Base-by-base conservation (phyloP, 257 asterid genomes). In the Salvia rosmarinus region DNA sequence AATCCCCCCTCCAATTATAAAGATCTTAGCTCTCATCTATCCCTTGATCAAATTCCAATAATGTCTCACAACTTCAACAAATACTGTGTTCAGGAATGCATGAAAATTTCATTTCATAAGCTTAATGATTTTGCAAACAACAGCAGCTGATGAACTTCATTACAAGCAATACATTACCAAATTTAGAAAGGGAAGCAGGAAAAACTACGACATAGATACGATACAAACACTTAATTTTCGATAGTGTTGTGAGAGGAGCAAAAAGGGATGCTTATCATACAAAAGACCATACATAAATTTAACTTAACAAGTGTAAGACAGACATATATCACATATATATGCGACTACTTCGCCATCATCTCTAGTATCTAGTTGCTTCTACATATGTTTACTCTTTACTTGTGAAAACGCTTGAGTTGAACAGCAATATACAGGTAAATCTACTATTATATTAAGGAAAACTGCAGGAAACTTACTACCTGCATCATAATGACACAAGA, bases 371-470 rank as follows among this genome's bases (percentile, higher is more conserved):
- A 30, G 40, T 65, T 64, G 49, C 59, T 71, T 54, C 54, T 72
- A 17, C 54, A 39, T 30, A 39, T 39, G 13, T 46, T 50, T 64
- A 43, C 19, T 34, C 54, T 37, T 56, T 35, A 42, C 68, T 34
- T 51, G 19, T 49, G 17, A 57, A 57, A 47, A 32, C 60, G 30
- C 72, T 46, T 19, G 60, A 51, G 65, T 17, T 52, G 69, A 71
- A 70, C 56, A 44, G 57, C 44, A 56, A 59, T 71, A 58, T 51
- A 71, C 71, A 57, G 21, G 30, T 65, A 61, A 71, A 35, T 34
- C 40, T 59, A 71, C 19, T 47, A 8, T 4, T 13, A 37, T 55
- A 58, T 49, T n/a, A 43, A 23, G 39, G 54, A 73, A 39, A 66
- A n/a, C 25, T 46, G 52, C 14, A 49, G 47, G 6, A 37, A 65